A percentile compares a stretch with the other conserved stretches of the same genome.
phyloP scores from a whole-genome alignment of 2,329 filamentous ascomycete genomes.

The Fusarium duplospermum region DNA sequence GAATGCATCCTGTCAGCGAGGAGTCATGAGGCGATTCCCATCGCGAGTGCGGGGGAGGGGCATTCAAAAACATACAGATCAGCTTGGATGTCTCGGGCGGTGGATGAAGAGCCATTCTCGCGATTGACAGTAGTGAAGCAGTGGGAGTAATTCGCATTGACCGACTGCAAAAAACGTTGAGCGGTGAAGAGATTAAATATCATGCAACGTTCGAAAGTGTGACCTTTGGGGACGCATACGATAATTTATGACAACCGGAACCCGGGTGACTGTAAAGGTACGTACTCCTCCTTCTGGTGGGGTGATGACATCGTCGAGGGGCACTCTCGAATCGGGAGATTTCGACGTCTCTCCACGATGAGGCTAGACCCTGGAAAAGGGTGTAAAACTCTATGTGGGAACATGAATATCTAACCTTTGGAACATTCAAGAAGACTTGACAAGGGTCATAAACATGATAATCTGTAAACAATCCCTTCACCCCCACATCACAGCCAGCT shows the following conservation, averaged over 20 bases:
- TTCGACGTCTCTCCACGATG: conserved; percentile 2
- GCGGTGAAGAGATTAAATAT: conserved; percentile 5
- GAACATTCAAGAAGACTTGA: not conserved
- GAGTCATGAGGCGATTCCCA: conserved; percentile 7
- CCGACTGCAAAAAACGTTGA: not conserved
- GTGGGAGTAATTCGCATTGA: conserved; percentile 39
- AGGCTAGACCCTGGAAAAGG: not conserved
- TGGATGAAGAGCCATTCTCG: conserved; percentile 59
- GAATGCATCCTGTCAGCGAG: conserved; percentile 1
- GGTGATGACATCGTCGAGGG: conserved; percentile 37
- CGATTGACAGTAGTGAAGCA: conserved; percentile 35
- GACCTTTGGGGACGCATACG: conserved; percentile 16
- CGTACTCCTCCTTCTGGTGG: conserved; percentile 26
- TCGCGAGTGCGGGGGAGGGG: not conserved
- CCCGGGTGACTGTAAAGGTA: conserved; percentile 10
- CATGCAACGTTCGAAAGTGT: conserved; percentile 25
- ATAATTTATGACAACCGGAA: conserved; percentile 13
- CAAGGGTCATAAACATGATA: not conserved
- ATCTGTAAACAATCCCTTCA: not conserved
- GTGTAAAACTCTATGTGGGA: not conserved
- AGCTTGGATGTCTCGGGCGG: conserved; percentile 57
- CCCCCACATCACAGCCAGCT: not conserved
- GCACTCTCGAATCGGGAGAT: conserved; percentile 17
- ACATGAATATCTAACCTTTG: not conserved
- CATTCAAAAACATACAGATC: conserved; percentile 56